Evolutionary conservation across 2,329 filamentous ascomycete genomes (phyloP), one percentile per base, ranked within the genome.

Genomic region (Calonectria ilicicola): DNA sequence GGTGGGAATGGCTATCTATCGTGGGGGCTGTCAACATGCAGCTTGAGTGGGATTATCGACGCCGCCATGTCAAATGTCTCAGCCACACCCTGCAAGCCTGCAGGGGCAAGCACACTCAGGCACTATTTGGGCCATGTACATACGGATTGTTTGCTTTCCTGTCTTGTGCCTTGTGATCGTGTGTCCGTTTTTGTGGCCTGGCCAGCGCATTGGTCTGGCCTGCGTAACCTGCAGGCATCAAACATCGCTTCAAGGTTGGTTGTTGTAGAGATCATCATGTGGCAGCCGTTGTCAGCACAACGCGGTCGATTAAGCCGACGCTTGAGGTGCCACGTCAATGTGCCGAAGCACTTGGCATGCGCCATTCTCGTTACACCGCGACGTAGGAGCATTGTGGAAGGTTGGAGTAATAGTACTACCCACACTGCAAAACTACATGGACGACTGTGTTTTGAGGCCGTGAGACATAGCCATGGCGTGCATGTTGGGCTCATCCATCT

Each of bases 21-120:
- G 65, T 58, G 63, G 26, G 47, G n/a, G 29, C 62, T 69, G 46
- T 47, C 67, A 44, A 56, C 19, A 58, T 67, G 60, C 46, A 53
- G 40, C 58, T 35, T 15, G 26, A 47, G 44, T 63, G 53, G 29
- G 53, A 62, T 29, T 29, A 49, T 32, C 42, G 19, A 51, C 29
- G 63, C 51, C 42, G 65, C 47, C 60, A 58, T 63, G 46, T 17
- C 65, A 51, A 56, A 56, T 60, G 71, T 65, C 68, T 68, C 62
- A 64, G 60, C 67, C 51, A 66, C 49, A 49, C 44, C 44, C 44
- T 74, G 65, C 71, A 73, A 63, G 67, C 44, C 44, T 73, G 51
- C 71, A 74, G 65, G 67, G 70, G 53, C 56, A 66, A 27, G 47
- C 46, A 47, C 62, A 47, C 23, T 56, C 46, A 5, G 26, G 26